A percentile compares a stretch with the other conserved stretches of the same genome.
Evolutionary conservation across 1,284 basidiomycete species (phyloP).

Genomic region (Meripilus lineatus): DNA sequence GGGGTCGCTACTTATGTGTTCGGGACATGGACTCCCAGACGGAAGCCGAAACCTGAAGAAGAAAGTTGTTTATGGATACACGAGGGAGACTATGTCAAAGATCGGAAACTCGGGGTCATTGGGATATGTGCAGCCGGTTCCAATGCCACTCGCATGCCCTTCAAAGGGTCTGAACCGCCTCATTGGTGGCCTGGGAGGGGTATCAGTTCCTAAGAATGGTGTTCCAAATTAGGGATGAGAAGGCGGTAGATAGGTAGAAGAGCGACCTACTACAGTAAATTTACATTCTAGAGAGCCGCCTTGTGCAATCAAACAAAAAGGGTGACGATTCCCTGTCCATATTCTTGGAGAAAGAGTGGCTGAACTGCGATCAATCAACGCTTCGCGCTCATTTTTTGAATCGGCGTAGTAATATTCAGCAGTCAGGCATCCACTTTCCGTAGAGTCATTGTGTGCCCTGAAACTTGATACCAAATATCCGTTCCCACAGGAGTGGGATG

Average conservation of each 20-base stretch:
- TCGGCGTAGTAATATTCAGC: neutral
- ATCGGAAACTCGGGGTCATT: constrained; percentile 1
- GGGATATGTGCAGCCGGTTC: constrained; percentile 2
- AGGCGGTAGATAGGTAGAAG: neutral
- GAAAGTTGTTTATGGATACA: neutral
- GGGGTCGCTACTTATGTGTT: constrained; percentile 6
- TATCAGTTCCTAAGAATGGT: constrained; percentile 1
- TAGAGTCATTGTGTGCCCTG: neutral
- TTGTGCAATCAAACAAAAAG: neutral
- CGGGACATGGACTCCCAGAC: neutral
- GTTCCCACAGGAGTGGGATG: constrained; percentile 8
- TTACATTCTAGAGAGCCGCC: neutral
- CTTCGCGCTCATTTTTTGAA: no score
- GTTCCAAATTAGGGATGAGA: constrained; percentile 1
- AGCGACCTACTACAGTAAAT: neutral
- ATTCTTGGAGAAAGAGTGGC: neutral
- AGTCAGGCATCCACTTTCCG: neutral
- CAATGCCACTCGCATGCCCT: constrained; percentile 6
- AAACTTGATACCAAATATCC: constrained; percentile 7
- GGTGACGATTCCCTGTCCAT: neutral
- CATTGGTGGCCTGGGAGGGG: constrained; percentile 6
- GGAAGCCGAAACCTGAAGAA: constrained; percentile 1
- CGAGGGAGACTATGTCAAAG: constrained; percentile 9
- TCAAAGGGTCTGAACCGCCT: neutral
- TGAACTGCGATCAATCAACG: constrained; percentile 6